phyloP scores from a whole-genome alignment of 106 monocot species.

The Apostasia shenzhenica region DNA sequence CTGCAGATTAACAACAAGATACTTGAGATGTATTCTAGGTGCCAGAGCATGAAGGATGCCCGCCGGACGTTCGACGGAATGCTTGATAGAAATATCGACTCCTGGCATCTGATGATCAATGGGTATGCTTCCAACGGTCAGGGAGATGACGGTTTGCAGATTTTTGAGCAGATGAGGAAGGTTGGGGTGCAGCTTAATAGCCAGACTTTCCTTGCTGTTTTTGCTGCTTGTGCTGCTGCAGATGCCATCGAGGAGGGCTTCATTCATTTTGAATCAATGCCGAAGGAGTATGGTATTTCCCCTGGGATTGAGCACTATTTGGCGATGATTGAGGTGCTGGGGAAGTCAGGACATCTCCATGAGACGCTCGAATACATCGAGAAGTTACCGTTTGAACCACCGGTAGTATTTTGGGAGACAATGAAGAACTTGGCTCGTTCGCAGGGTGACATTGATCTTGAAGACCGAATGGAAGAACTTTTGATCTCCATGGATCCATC shows the following conservation, averaged over 20 bases:
- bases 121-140: constrained; percentile 52
- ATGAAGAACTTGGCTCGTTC: constrained; percentile 60
- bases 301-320: constrained; percentile 75
- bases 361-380: constrained; percentile 76
- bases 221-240: constrained; percentile 57
- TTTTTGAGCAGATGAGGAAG: constrained; percentile 78
- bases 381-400: constrained; percentile 53
- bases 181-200: constrained; percentile 37
- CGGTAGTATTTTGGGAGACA: constrained; percentile 53
- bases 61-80: constrained; percentile 72
- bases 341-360: constrained; percentile 70
- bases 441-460: constrained; percentile 83
- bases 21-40: constrained; percentile 52
- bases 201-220: constrained; percentile 47
- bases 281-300: constrained; percentile 55
- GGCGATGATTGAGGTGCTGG: constrained; percentile 68
- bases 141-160: constrained; percentile 77
- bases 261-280: constrained; percentile 80
- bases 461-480: constrained; percentile 58
- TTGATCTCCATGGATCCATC: constrained; percentile 50
- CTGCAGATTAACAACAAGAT: constrained; percentile 61
- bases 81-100: constrained; percentile 63
- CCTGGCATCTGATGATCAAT: constrained; percentile 76
- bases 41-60: constrained; percentile 55
- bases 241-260: constrained; percentile 89